Conservation (phyloP, 148 eudicot genomes). For the Spergularia marina region DNA sequence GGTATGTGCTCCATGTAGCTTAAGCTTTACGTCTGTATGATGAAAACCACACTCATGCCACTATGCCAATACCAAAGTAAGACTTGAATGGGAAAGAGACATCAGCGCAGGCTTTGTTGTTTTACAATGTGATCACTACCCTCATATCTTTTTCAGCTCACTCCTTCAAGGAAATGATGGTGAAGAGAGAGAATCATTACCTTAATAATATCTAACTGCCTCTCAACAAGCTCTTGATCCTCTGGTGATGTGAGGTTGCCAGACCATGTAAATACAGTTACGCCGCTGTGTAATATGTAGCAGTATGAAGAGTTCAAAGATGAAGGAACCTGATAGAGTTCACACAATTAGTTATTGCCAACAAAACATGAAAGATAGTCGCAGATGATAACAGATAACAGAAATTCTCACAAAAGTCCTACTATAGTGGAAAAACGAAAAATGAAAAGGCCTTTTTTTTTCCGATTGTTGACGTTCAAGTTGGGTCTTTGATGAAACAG, state of each 20-base stretch:
- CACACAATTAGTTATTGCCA: neutral
- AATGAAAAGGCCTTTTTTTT: neutral
- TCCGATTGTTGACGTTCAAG: no score
- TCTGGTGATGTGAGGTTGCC: constrained; percentile 68
- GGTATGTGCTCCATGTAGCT: no score
- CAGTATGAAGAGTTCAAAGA: constrained; percentile 84
- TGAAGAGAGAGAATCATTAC: constrained; percentile 31
- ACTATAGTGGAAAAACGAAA: neutral
- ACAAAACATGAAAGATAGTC: constrained; percentile 7
- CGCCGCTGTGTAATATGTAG: constrained; percentile 75
- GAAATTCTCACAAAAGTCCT: neutral
- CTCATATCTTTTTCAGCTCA: neutral
- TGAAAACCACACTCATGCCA: no score
- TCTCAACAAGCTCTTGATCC: constrained; percentile 82
- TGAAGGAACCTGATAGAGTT: constrained; percentile 66
- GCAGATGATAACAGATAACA: neutral
- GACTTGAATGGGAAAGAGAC: no score
- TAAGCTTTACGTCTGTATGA: no score
- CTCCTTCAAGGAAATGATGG: neutral
- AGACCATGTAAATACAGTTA: constrained; percentile 74
- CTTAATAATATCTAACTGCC: constrained; percentile 87
- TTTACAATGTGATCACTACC: neutral
- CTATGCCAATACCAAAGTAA: no score
- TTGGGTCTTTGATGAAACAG: no score
- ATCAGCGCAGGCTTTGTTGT: no score